These are phyloP conservation scores for Tolypocladium album DNA, from an alignment of 2,329 filamentous ascomycete species.

Conservation along the genomic window DNA sequence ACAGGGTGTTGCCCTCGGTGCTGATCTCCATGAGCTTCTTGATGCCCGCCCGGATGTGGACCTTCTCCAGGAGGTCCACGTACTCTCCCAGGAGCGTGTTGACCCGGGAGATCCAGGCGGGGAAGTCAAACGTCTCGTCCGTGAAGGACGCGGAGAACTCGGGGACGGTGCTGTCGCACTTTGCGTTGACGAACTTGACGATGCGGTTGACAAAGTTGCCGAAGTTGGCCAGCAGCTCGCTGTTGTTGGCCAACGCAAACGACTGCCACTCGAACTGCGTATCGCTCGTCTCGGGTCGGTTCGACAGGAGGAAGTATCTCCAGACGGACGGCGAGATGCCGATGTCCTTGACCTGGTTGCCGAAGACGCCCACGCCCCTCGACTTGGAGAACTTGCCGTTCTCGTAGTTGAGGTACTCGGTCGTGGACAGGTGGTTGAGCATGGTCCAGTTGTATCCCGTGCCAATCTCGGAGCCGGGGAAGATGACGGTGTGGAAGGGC, in stretches of 20 bases:
- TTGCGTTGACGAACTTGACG: conserved; percentile 67
- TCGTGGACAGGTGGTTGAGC: conserved; percentile 79
- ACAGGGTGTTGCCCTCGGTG: conserved; percentile 37
- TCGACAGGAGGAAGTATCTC: conserved; percentile 82
- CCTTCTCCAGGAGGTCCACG: conserved; percentile 55
- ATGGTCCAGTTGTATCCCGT: conserved; percentile 81
- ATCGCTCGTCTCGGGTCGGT: conserved; percentile 76
- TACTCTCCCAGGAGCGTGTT: conserved; percentile 59
- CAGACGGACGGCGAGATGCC: conserved; percentile 81
- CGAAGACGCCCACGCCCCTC: conserved; percentile 81
- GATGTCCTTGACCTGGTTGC: conserved; percentile 78
- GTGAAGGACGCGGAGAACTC: conserved; percentile 45
- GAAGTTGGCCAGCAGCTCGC: conserved; percentile 68
- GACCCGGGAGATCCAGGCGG: conserved; percentile 9
- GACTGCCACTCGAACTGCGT: conserved; percentile 83
- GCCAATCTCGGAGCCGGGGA: conserved; percentile 78
- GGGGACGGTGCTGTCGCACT: conserved; percentile 61
- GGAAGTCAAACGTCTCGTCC: conserved; percentile 38
- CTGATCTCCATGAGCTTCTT: conserved; percentile 58
- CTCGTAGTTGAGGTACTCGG: conserved; percentile 80
- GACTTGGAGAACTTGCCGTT: conserved; percentile 90
- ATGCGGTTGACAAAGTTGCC: conserved; percentile 67
- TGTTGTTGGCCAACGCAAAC: conserved; percentile 81
- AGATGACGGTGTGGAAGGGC: conserved; percentile 73
- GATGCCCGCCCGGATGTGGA: conserved; percentile 59